A percentile compares a stretch with the other conserved stretches of the same genome.
These are phyloP conservation scores for Rostrohypoxylon terebratum DNA, from an alignment of 495 filamentous ascomycete genomes.

Conservation along the genomic window DNA sequence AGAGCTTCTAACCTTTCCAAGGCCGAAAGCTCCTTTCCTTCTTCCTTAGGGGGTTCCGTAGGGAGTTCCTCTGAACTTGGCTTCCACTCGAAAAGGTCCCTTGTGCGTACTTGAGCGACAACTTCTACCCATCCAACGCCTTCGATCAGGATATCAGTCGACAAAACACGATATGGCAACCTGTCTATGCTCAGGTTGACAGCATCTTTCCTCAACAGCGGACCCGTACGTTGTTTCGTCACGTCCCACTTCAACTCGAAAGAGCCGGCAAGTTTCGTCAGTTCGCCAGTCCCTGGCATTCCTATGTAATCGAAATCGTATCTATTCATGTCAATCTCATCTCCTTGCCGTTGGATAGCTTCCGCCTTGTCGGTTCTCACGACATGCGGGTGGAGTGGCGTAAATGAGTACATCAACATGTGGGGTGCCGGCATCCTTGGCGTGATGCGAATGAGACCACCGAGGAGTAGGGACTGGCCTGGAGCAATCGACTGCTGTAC, in stretches of 20 bases:
- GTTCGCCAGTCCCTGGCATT: conserved; percentile 64
- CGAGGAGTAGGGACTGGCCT: conserved; percentile 85
- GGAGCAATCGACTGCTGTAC: conserved; percentile 77
- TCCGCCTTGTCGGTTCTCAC: conserved; percentile 83
- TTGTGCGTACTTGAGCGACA: conserved; percentile 78
- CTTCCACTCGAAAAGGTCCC: conserved; percentile 46
- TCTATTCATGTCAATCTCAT: conserved; percentile 61
- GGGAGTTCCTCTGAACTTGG: conserved; percentile 21
- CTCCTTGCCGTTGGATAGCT: conserved; percentile 68
- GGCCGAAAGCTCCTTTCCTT: conserved; percentile 27
- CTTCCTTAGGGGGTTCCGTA: conserved; percentile 24
- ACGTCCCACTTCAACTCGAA: conserved; percentile 84
- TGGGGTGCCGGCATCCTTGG: conserved; percentile 71
- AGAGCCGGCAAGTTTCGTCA: conserved; percentile 74
- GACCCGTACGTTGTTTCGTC: conserved; percentile 75
- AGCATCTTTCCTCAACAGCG: conserved; percentile 64
- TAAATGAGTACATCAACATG: conserved; percentile 82
- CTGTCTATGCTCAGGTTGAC: conserved; percentile 64
- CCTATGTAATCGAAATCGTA: conserved; percentile 62
- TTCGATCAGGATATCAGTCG: conserved; percentile 87
- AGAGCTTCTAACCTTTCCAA: conserved; percentile 42
- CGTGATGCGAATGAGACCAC: conserved; percentile 90
- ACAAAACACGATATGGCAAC: conserved; percentile 82
- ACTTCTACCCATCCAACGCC: conserved; percentile 95
- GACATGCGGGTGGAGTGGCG: conserved; percentile 76